These are phyloP conservation scores for Chloropicon primus DNA, from an alignment of 139 green algal species.

Conservation along the genomic window DNA sequence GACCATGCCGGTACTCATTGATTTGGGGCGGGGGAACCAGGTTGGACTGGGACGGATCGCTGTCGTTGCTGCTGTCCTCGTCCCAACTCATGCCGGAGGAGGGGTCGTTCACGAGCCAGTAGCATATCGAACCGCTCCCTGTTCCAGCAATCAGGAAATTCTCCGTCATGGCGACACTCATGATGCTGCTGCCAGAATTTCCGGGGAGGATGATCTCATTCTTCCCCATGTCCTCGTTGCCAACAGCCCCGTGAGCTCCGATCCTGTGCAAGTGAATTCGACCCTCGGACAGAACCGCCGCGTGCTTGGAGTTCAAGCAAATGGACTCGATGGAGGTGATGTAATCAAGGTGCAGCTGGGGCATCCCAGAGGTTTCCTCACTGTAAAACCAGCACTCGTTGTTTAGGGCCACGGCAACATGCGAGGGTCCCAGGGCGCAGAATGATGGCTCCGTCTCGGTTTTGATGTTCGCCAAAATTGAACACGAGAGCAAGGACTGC, in stretches of 20 bases:
- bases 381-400: conserved; percentile 60
- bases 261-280: not conserved
- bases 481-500: not conserved
- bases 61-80: not conserved
- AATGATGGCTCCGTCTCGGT: conserved; percentile 51
- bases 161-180: conserved; percentile 36
- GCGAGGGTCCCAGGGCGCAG: conserved; percentile 40
- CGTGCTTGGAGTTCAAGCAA: conserved; percentile 34
- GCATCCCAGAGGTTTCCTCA: conserved; percentile 4
- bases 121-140: conserved; percentile 29
- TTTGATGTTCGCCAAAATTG: conserved; percentile 20
- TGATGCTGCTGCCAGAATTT: conserved; percentile 9
- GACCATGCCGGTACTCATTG: conserved; percentile 48
- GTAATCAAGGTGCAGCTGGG: conserved; percentile 37
- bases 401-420: conserved; percentile 55
- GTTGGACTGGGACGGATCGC: not conserved
- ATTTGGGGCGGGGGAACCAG: conserved; percentile 8
- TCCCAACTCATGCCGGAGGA: not conserved
- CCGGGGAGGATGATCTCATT: not conserved
- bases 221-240: not conserved
- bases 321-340: conserved; percentile 33
- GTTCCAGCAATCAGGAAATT: conserved; percentile 46
- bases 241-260: not conserved
- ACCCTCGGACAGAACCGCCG: conserved; percentile 39
- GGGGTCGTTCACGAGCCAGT: conserved; percentile 29